Evolutionary conservation across 257 asterid genomes (phyloP), one percentile per base, ranked within the genome.

Genomic region (Echium plantagineum): DNA sequence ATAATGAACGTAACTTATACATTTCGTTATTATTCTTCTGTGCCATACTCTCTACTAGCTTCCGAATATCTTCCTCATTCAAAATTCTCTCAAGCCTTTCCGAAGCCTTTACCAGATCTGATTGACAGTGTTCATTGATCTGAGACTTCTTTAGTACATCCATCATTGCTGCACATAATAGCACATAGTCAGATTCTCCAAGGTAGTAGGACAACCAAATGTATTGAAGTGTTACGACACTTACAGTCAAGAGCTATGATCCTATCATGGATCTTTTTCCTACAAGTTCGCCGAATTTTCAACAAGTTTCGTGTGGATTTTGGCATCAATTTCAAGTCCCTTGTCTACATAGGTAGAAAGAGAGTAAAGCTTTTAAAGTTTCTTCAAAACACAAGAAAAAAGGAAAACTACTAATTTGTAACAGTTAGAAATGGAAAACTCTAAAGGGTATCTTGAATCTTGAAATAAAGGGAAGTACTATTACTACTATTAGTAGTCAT

Each of bases 181-280:
- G 42, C 70, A 54, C 19, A 62, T 55, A 61, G 63, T 60, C 55
- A 51, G 17, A 58, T 66, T 22, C 52, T 58, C 15, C 10, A 53
- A 52, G 26, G 26, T 62, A 62, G 32, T 52, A 62, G 60, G 61
- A 26, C 18, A 53, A 49, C 28, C 20, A 42, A 48, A 61, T 65
- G 38, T 10, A 48, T 48, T 5, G 22, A 5, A 54, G 1, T 55
- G 10, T 42, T 42, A 42, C 49, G 1, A 12, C 15, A 61, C 79
- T 72, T 70, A 86, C 99, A 89, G 30, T 64, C 75, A 76, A 93
- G 71, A 64, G 90, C 87, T 3, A 51, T 68, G 53, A 93, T 82
- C 77, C 99, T 86, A 75, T 89, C 95, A 0, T 86, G 87, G 71
- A 89, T 86, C 86, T 81, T 89, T 77, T 80, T 79, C 68, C 94